phyloP scores from a whole-genome alignment of 768 basidiomycete species.

The Suillus fuscotomentosus region DNA sequence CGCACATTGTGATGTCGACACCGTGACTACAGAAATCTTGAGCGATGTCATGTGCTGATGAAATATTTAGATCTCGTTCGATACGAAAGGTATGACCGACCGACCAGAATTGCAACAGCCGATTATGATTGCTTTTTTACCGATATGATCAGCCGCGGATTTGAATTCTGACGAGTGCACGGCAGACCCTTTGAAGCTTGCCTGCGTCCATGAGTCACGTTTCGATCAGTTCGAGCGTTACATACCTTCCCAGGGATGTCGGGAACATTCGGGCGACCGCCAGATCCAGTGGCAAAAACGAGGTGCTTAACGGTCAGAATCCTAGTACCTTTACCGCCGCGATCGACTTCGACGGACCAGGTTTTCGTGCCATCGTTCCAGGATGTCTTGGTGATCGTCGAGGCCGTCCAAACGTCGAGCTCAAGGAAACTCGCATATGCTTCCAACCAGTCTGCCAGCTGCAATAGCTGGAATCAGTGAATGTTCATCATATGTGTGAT shows the following conservation, averaged over 20 bases:
- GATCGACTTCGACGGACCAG: constrained; percentile 46
- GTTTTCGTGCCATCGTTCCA: constrained; percentile 37
- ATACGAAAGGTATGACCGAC: not conserved
- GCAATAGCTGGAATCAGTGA: not conserved
- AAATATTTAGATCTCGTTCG: not conserved
- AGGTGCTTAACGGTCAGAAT: constrained; percentile 47
- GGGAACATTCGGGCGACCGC: constrained; percentile 44
- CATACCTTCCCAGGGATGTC: constrained; percentile 23
- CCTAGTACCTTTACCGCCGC: constrained; percentile 31
- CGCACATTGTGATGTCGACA: constrained; percentile 28
- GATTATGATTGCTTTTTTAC: constrained; percentile 67
- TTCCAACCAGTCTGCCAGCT: constrained; percentile 69
- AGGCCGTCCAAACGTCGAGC: constrained; percentile 61
- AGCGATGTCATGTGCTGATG: constrained; percentile 35
- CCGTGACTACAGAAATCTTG: constrained; percentile 32
- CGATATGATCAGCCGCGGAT: constrained; percentile 44
- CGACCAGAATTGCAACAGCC: constrained; percentile 65
- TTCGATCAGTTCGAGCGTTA: not conserved
- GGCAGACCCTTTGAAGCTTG: constrained; percentile 50
- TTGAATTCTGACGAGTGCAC: constrained; percentile 54
- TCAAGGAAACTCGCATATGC: constrained; percentile 58
- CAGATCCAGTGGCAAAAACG: constrained; percentile 56
- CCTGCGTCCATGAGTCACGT: constrained; percentile 25
- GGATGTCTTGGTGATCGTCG: constrained; percentile 36
- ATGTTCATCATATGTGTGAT: not conserved